Conservation (phyloP, 192 early-diverging fungal species). For the Phlyctochytrium bullatum region DNA sequence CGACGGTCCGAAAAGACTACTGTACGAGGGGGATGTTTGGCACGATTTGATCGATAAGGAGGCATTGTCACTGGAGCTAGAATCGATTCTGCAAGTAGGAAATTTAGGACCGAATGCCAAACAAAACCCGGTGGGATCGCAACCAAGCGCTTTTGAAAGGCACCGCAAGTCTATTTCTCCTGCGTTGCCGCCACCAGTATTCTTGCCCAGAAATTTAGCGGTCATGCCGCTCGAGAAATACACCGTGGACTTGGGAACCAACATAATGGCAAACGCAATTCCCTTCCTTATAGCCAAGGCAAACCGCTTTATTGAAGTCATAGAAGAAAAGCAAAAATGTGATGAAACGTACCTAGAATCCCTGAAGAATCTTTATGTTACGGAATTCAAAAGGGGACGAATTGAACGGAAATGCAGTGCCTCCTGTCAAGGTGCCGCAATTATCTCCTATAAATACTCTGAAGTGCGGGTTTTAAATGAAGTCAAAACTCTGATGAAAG, state of each 20-base stretch:
- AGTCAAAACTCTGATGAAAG: constrained; percentile 18
- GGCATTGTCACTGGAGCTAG: too few species aligned
- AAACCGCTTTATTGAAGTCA: constrained; percentile 10
- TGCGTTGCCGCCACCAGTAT: background rate
- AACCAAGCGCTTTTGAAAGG: background rate
- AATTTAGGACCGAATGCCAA: too few species aligned
- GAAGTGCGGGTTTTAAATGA: constrained; percentile 21
- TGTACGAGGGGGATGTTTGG: too few species aligned
- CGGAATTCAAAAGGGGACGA: constrained; percentile 18
- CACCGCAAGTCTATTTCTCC: constrained; percentile 7
- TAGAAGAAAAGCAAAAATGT: constrained; percentile 7
- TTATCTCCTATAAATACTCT: constrained; percentile 25
- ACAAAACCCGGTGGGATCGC: too few species aligned
- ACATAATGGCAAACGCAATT: constrained; percentile 13
- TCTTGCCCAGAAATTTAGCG: background rate
- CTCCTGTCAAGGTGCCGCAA: constrained; percentile 27
- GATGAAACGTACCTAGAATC: constrained; percentile 23
- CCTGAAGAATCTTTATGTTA: constrained; percentile 27
- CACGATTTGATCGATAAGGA: too few species aligned
- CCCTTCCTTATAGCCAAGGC: constrained; percentile 6
- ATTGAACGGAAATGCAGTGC: constrained; percentile 31
- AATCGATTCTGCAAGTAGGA: too few species aligned
- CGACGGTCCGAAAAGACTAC: too few species aligned
- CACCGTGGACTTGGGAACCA: background rate
- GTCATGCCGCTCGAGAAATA: background rate